Base-by-base conservation (phyloP, 2,329 filamentous ascomycete species). In the Emergomyces pasteurianus region DNA sequence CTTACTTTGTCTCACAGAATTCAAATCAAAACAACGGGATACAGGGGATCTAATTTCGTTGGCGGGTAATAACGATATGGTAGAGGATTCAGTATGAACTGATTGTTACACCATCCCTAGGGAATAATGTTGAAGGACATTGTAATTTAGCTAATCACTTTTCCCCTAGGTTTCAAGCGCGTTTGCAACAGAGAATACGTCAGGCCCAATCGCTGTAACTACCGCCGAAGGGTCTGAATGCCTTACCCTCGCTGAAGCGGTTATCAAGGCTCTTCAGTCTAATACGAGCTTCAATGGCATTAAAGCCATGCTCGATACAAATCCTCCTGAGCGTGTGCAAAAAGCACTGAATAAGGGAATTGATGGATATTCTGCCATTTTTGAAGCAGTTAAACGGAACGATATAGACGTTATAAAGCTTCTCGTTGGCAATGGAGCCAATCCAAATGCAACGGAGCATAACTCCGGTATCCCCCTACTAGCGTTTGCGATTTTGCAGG, bases 381-480 rank as follows among this genome's bases (percentile, higher is more conserved):
- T 63, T 23, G 55, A 60, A 21, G 62, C 60, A 31, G 58, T 64
- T 31, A 50, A 60, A 12, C 50, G 43, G 14, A 58, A 60, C 43
- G 38, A 58, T 16, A n/a, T 55, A 0, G 61, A 64, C 16, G 31
- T 65, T 42, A 57, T 64, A 38, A 58, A 58, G 14, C 34, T 65
- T 3, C 58, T 65, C 21, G 42, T 63, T 47, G 55, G 60, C 10
- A 50, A 65, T 49, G 64, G 64, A 36, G 62, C 64, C 12, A 62
- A 62, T 54, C 62, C 64, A 6, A 58, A 64, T 56, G 63, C 61
- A 26, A 60, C 26, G 14, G 57, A 58, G 9, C 42, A 40, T 59
- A 53, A 55, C 23, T 53, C 56, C 34, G 52, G 49, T n/a, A 58
- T 63, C 5, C 61, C 64, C 5, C 21, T 63, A 40, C 52, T 65